Conservation (phyloP, 1,284 basidiomycete species). For the Boletellus sp. region DNA sequence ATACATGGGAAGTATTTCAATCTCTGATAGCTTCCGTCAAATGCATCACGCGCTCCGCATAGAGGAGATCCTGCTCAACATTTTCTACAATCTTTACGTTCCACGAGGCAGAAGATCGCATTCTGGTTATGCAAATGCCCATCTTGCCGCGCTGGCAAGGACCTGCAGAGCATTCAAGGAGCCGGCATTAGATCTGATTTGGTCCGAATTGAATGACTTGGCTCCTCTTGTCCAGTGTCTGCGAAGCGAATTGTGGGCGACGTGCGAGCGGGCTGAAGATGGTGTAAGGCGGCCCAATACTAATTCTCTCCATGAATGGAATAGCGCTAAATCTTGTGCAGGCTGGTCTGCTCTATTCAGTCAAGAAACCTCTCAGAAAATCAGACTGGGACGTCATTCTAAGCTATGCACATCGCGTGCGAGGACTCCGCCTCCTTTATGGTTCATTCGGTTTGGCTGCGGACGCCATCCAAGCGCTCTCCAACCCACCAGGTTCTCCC, state of each 20-base stretch:
- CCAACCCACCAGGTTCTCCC: background rate
- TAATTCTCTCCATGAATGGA: no score
- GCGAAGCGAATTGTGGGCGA: background rate
- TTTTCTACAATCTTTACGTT: no score
- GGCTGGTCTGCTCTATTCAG: no score
- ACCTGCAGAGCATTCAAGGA: slow-evolving; percentile 17
- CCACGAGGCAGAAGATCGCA: no score
- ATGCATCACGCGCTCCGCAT: no score
- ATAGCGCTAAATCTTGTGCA: no score
- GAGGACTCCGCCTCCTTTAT: background rate
- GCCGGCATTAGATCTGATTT: slow-evolving; percentile 11
- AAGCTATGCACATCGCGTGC: background rate
- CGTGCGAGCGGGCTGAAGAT: no score
- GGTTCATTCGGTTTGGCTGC: background rate
- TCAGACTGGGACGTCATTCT: slow-evolving; percentile 10
- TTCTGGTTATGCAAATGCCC: no score
- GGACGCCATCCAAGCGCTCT: background rate
- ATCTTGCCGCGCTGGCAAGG: slow-evolving; percentile 8
- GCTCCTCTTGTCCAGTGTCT: slow-evolving; percentile 14
- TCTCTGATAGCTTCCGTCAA: no score
- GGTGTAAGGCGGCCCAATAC: no score
- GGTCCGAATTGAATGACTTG: slow-evolving; percentile 8
- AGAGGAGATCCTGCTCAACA: no score
- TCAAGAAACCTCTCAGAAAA: background rate
- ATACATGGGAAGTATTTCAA: no score